Evolutionary conservation across 352 stramenopile genomes (phyloP), one percentile per base, ranked within the genome.

Genomic region (Pythium folliculosum): DNA sequence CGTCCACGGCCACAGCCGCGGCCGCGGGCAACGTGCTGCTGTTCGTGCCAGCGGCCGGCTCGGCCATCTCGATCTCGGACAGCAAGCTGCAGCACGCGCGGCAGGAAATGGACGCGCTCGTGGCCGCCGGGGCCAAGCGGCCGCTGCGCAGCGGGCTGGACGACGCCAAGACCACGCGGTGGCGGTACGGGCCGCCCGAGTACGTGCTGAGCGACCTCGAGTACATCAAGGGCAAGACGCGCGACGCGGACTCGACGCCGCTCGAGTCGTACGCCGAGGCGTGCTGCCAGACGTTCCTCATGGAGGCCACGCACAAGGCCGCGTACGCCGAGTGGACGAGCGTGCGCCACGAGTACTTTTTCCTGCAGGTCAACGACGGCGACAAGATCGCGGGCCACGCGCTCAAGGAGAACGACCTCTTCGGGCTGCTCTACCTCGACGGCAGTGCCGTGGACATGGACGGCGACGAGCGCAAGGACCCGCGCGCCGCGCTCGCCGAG

Each of bases 131-230:
- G 5, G 75, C 69, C n/a, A 87, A 90, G 63, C 70, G 72, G 2
- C 84, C 84, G 32, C 69, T 72, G n/a, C 86, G 86, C 25, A 63
- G 81, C 7, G 64, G 70, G n/a, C 74, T 77, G 54, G 66, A 77
- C 10, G 49, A 67, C 30, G 9, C 30, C 6, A 62, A 79, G 64
- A n/a, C 53, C 22, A 75, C 78, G 17, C 54, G 60, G 32, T 95
- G 86, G 86, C 81, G 84, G 6, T 92, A 90, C 56, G 86, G 84
- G 9, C 30, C 56, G 19, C 86, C 84, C 1, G 77, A 95, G 61
- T 95, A 91, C 60, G 71, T 84, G 32, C 77, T 95, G 4, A 81
- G 78, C n/a, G 86, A 95, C 53, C 73, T 95, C 56, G 82, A 82
- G 38, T 94, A 92, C 60, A 73, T 89, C 17, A 81, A 77, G 51